Evolutionary conservation across 1,284 basidiomycete species (phyloP), one percentile per base, ranked within the genome.

Genomic region (Ustilago tritici): DNA sequence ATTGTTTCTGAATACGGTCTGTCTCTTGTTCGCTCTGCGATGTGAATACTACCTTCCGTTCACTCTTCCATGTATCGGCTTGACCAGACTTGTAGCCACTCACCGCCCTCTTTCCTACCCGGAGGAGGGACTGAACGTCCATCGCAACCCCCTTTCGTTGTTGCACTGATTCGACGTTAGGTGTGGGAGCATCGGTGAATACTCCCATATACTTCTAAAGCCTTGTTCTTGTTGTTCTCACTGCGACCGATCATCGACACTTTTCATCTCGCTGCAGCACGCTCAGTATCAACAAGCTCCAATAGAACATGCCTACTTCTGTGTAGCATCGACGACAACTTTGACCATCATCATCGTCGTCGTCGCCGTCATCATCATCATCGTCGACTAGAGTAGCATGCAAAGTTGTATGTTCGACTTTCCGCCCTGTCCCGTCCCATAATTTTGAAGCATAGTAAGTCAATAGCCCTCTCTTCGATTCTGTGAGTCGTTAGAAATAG

Each of bases 41-140:
- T 10, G 34, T 35, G 34, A 17, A 34, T 34, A 15, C 36, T 31
- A 43, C 19, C 55, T 32, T 38, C 9, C 34, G 46, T 38, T 36
- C 34, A 46, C 34, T 67, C 54, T 23, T 47, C 43, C 65, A 67
- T 61, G 54, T 57, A 50, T 34, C n/a, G 17, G 31, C 38, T 35
- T 46, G n/a, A 11, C 52, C 57, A 23, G 15, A 47, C 23, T 31
- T 36, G 15, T 28, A 15, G 49, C 10, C 38, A 4, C 34, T 12
- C 17, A 47, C n/a, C 2, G 4, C 9, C 43, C 65, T 67, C 65
- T 67, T 61, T 57, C 58, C 28, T 46, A 38, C 28, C 28, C 10
- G 59, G 38, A 53, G 38, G 59, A 56, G 40, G 59, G 58, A 31
- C 41, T 38, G 47, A 38, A 32, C 61, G 17, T 23, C 40, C 49